These are phyloP conservation scores for Fraxinus anomala DNA, from an alignment of 257 asterid genomes.

Conservation along the genomic window DNA sequence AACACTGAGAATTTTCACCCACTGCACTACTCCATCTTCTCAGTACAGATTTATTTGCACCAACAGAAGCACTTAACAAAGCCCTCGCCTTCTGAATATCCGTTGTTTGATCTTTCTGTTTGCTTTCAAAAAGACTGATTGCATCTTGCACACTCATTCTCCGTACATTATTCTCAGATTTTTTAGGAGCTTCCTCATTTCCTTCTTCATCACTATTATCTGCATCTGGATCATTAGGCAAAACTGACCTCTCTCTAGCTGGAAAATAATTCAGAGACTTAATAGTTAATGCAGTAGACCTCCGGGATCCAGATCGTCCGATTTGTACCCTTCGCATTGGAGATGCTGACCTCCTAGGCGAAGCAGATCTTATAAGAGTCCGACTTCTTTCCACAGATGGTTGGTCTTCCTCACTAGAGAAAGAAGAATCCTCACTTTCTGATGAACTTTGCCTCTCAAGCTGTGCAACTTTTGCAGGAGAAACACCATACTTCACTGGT, in stretches of 20 bases:
- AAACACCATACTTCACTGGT: constrained; percentile 67
- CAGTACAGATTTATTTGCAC: constrained; percentile 74
- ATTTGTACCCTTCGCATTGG: constrained; percentile 97
- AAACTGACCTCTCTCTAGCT: constrained; percentile 56
- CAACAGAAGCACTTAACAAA: constrained; percentile 48
- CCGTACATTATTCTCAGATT: constrained; percentile 50
- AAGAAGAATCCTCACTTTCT: constrained; percentile 57
- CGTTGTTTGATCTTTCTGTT: constrained; percentile 70
- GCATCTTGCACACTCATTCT: constrained; percentile 97
- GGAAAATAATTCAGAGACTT: constrained; percentile 77
- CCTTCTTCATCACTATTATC: constrained; percentile 63
- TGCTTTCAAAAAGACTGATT: constrained; percentile 84
- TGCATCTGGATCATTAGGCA: constrained; percentile 48
- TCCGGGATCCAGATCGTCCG: constrained; percentile 91
- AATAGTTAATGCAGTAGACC: constrained; percentile 84
- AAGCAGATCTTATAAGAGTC: constrained; percentile 65
- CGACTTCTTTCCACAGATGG: constrained; percentile 77
- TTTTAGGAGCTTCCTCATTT: constrained; percentile 56
- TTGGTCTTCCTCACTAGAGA: constrained; percentile 76
- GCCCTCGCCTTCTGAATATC: constrained; percentile 64
- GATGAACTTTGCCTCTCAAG: constrained; percentile 82
- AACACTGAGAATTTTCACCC: constrained; percentile 49
- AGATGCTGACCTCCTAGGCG: constrained; percentile 97
- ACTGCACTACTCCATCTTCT: constrained; percentile 97
- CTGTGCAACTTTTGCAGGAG: constrained; percentile 92